A percentile compares a stretch with the other conserved stretches of the same genome.
Evolutionary conservation across 225 moss, liverwort and hornwort genomes (phyloP).

Genomic region (Pseudoscleropodium purum): DNA sequence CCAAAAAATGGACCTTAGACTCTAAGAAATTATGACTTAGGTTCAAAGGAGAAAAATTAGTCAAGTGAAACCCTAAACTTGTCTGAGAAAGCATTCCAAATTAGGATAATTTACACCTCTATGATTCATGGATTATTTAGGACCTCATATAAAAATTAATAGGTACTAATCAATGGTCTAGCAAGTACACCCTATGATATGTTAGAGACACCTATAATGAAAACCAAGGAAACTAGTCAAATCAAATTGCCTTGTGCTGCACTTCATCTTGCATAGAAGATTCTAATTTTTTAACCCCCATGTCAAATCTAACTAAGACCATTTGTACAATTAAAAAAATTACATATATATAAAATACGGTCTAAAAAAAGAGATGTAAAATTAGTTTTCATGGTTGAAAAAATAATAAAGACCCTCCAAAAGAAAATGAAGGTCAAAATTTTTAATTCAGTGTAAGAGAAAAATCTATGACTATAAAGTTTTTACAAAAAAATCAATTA

Average conservation of each 20-base stretch:
- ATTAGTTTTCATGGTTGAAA: not conserved
- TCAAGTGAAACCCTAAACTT: too few relatives aligned
- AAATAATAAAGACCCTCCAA: not conserved
- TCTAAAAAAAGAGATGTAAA: not conserved
- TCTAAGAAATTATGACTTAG: too few relatives aligned
- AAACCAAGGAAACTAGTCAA: not conserved
- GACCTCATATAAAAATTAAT: not conserved
- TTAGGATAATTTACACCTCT: not conserved
- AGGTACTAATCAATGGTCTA: not conserved
- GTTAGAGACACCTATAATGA: not conserved
- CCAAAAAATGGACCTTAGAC: too few relatives aligned
- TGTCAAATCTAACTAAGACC: too few relatives aligned
- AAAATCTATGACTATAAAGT: not conserved
- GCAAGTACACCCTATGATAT: not conserved
- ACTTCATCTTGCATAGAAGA: fast-evolving
- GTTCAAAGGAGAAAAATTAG: too few relatives aligned
- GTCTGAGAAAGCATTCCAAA: not conserved
- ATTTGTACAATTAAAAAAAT: not conserved
- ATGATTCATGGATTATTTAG: not conserved
- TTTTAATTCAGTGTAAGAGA: not conserved
- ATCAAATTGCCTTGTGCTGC: not conserved
- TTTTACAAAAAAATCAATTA: too few relatives aligned
- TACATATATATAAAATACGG: not conserved
- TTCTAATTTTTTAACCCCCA: not conserved
- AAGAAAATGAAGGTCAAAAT: not conserved